These are phyloP conservation scores for Aspergillus fumigatiaffinis DNA, from an alignment of 2,329 filamentous ascomycete genomes.

Conservation along the genomic window DNA sequence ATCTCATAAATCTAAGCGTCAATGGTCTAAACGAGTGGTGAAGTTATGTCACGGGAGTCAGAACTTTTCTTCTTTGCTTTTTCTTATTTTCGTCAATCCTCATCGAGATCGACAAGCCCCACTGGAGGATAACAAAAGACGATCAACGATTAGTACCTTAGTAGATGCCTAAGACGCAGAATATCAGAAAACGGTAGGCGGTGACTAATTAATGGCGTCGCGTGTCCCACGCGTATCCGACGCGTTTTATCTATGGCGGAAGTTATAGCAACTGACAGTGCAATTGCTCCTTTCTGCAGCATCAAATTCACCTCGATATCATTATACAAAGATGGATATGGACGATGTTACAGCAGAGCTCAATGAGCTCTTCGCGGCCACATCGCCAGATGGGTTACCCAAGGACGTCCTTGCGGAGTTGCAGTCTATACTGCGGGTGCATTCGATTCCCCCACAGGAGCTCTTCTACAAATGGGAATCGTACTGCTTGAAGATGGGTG, in stretches of 20 bases:
- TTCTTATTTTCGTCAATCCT: neutral
- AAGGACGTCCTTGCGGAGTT: constrained; percentile 77
- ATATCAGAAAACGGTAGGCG: constrained; percentile 4
- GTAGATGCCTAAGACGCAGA: neutral
- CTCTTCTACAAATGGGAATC: constrained; percentile 99
- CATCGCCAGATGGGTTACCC: constrained; percentile 57
- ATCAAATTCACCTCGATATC: neutral
- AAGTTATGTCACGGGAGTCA: neutral
- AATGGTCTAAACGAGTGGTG: neutral
- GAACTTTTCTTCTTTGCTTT: constrained; percentile 2
- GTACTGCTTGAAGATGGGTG: constrained; percentile 91
- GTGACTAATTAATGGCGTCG: constrained; percentile 3
- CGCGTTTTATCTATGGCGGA: neutral
- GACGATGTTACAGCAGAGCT: constrained; percentile 51
- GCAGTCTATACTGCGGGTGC: constrained; percentile 78
- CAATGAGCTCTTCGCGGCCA: constrained; percentile 56
- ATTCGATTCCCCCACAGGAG: constrained; percentile 77
- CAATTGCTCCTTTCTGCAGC: neutral
- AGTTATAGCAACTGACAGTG: neutral
- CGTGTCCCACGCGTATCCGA: constrained; percentile 3
- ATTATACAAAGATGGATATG: constrained; percentile 35
- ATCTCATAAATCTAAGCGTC: neutral
- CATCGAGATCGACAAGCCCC: constrained; percentile 15
- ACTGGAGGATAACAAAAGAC: constrained; percentile 3
- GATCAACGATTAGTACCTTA: neutral